Evolutionary conservation across 768 basidiomycete genomes (phyloP), one percentile per base, ranked within the genome.

Genomic region (Termitomyces sp.): DNA sequence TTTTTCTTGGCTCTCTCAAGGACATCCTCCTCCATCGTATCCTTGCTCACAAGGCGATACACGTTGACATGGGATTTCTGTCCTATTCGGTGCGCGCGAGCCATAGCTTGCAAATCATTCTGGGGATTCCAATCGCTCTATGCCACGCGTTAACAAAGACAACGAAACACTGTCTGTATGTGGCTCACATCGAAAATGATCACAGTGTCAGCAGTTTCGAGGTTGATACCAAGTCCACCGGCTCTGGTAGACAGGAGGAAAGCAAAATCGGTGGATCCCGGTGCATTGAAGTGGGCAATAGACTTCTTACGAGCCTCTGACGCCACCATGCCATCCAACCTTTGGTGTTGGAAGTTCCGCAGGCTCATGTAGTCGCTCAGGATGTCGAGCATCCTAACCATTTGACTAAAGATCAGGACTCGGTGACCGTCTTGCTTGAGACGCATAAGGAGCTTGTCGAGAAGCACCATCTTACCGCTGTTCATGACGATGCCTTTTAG

Each of bases 61-160:
- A 99, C 97, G 68, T 87, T 98, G 66, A 99, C 97, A 73, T 99
- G 97, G 37, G 89, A 91, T 76, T 98, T 98, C 72, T 98, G 97
- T 4, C 97, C 97, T 67, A 99, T 98, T 59, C 97, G 90, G 76
- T 99, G 97, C 0, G 97, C 97, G 60, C 97, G 88, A 56, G 97
- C 97, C 97, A 98, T 98, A 3, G 97, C 97, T 73, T 98, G 96
- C 60, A 99, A 73, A 69, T 98, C 97, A 72, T 98, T 98, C 72
- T 97, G 95, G 18, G 95, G 95, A 72, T 98, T 98, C 92, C 94
- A 96, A 70, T 96, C 94, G 69, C 92, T 95, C 93, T 94, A 70
- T 53, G 62, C 59, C 44, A 51, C 28, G 51, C 2, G 28, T 62
- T 34, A 59, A 54, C 22, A 57, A 28, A 57, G 65, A 42, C 51